Evolutionary conservation across 192 early-diverging fungal genomes (phyloP), one percentile per base, ranked within the genome.

Genomic region (Radiomyces spectabilis): DNA sequence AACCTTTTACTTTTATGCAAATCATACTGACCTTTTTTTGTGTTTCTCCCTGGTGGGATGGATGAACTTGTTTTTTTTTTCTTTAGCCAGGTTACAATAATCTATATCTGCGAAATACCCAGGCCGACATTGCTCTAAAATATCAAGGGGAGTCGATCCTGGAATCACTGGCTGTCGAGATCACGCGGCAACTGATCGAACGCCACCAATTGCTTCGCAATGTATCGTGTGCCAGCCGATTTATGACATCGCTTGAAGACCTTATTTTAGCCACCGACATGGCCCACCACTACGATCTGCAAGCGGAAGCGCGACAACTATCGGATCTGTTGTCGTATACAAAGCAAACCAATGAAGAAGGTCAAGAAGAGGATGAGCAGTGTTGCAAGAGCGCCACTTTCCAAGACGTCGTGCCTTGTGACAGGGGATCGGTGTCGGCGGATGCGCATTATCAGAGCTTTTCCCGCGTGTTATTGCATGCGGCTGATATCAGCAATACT

Each of bases 41-140:
- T 41, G 13, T 10, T 37, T 42, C 19, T 40, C 3, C 39, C 15
- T 18, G 39, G 39, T 18, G 39, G 21, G 39, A 8, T 8, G 21
- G 3, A 46, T 15, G 30, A 27, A 46, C 34, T 15, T 53, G n/a
- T 39, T 18, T 40, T 44, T 40, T 2, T 22, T 35, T 24, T 51
- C 65, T 61, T 40, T 77, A 85, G 83, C 87, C 89, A 5, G 92
- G 92, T 6, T 65, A 85, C 33, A 93, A 91, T 76, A 95, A 95
- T 53, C 64, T 88, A 10, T 95, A 81, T 52, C 87, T 92, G 58
- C 78, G 85, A 37, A 90, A 93, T 64, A 81, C 88, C 12, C 66
- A 83, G 53, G 85, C 89, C 6, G 77, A 85, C 0, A 50, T 89
- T 2, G 87, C 87, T 0, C 65, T 69, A 40, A 57, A 55, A 47